A percentile compares a stretch with the other conserved stretches of the same genome.
Evolutionary conservation across 2,329 filamentous ascomycete species (phyloP).

Genomic region (Sphaerostilbella broomeana): DNA sequence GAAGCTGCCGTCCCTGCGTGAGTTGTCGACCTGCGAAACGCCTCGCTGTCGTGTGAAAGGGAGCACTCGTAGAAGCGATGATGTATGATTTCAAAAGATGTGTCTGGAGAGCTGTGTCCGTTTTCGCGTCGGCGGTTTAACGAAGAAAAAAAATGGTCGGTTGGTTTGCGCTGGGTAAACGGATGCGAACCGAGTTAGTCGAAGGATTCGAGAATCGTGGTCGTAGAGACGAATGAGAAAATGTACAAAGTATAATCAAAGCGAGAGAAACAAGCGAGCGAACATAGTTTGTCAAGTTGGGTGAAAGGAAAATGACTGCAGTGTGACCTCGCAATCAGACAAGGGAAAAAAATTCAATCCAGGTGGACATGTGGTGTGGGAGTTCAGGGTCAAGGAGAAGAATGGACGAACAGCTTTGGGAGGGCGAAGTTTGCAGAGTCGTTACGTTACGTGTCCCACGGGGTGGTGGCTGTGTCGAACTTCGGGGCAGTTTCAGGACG

Average conservation of each 20-base stretch:
- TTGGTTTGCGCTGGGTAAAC: too few species aligned
- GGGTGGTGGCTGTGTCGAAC: too few species aligned
- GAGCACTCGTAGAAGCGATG: neutral
- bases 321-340: neutral
- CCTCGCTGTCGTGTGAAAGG: neutral
- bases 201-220: neutral
- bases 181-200: neutral
- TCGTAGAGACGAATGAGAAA: neutral
- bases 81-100: neutral
- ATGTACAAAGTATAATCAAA: too few species aligned
- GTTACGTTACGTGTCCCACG: too few species aligned
- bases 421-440: too few species aligned
- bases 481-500: too few species aligned
- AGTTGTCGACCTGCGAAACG: neutral
- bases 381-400: too few species aligned
- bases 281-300: neutral
- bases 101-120: neutral
- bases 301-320: neutral
- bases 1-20: neutral
- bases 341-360: neutral
- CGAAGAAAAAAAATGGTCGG: too few species aligned
- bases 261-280: neutral
- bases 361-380: too few species aligned
- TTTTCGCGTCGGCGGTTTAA: too few species aligned
- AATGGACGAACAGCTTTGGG: too few species aligned